A percentile compares a stretch with the other conserved stretches of the same genome.
Evolutionary conservation across 768 basidiomycete species (phyloP).

Genomic region (Crassisporium funariophilum): DNA sequence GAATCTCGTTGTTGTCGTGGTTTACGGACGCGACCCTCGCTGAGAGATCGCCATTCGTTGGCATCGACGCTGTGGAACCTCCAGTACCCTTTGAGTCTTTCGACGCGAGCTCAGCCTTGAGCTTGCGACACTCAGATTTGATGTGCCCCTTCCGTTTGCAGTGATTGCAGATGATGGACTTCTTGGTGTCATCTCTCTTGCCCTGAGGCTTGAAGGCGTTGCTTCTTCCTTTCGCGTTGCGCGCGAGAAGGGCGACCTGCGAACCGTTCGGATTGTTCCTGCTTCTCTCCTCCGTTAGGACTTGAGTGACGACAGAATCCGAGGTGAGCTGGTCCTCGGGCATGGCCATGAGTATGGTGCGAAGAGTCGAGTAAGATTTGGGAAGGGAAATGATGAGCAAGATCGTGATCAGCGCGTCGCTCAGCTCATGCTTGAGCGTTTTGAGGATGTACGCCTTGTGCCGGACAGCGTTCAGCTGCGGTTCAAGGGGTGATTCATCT

Average conservation of each 20-base stretch:
- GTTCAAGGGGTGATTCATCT: slow-evolving; percentile 14
- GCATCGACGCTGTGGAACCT: not conserved
- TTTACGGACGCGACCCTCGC: slow-evolving; percentile 7
- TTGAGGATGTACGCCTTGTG: slow-evolving; percentile 15
- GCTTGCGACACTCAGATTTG: slow-evolving; percentile 15
- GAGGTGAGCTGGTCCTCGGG: slow-evolving; percentile 9
- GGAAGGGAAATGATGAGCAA: slow-evolving; percentile 2
- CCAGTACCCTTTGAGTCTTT: slow-evolving; percentile 3
- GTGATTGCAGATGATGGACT: slow-evolving; percentile 12
- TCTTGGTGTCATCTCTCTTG: slow-evolving; percentile 4
- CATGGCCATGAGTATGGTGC: slow-evolving; percentile 13
- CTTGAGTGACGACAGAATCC: slow-evolving; percentile 12
- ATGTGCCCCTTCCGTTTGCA: slow-evolving; percentile 21
- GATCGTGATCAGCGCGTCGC: not conserved
- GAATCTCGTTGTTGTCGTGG: not conserved
- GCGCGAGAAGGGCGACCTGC: slow-evolving; percentile 11
- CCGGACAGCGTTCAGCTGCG: slow-evolving; percentile 14
- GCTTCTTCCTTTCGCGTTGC: slow-evolving; percentile 5
- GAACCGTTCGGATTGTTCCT: slow-evolving; percentile 3
- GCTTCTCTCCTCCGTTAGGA: slow-evolving; percentile 18
- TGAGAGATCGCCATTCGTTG: slow-evolving; percentile 6
- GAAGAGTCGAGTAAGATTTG: slow-evolving; percentile 12
- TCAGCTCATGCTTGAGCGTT: slow-evolving; percentile 8
- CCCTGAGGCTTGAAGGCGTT: slow-evolving; percentile 7
- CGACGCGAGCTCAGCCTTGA: slow-evolving; percentile 8